phyloP scores from a whole-genome alignment of 352 stramenopile species.

The Globisporangium alternatum region DNA sequence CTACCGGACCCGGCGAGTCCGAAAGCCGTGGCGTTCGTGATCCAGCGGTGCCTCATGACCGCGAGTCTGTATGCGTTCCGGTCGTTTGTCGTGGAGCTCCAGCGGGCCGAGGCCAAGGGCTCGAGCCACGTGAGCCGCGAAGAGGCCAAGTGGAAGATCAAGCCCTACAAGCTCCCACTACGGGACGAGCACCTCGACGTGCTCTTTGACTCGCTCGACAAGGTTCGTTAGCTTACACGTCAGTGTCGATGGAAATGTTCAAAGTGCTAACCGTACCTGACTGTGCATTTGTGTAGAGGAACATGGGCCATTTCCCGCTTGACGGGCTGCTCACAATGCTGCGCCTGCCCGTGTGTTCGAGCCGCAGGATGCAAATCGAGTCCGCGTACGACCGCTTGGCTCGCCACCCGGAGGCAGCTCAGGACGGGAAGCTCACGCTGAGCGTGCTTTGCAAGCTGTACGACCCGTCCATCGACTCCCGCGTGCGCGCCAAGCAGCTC shows the following conservation, averaged over 20 bases:
- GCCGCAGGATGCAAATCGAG: conserved; percentile 38
- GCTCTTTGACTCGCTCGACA: conserved; percentile 69
- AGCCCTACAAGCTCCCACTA: conserved; percentile 47
- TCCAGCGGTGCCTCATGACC: conserved; percentile 50
- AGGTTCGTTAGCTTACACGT: conserved; percentile 12
- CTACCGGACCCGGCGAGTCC: conserved; percentile 44
- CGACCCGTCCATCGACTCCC: conserved; percentile 58
- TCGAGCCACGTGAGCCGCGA: conserved; percentile 64
- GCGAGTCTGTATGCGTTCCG: conserved; percentile 69
- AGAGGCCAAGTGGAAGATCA: conserved; percentile 60
- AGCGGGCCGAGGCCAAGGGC: conserved; percentile 36
- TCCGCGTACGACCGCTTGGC: conserved; percentile 43
- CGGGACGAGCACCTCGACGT: conserved; percentile 76
- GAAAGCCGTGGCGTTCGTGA: conserved; percentile 36
- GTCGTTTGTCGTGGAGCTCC: conserved; percentile 38
- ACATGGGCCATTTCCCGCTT: conserved; percentile 58
- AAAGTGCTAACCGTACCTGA: not conserved
- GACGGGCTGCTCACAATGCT: conserved; percentile 39
- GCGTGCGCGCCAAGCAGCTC: conserved; percentile 41
- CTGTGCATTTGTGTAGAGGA: conserved; percentile 21
- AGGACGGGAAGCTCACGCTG: conserved; percentile 45
- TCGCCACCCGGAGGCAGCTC: conserved; percentile 9
- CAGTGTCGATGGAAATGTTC: not conserved
- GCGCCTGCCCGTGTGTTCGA: conserved; percentile 30
- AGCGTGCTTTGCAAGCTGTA: conserved; percentile 39